Base-by-base conservation (phyloP, 1,284 basidiomycete genomes). In the Tilletiopsis washingtonensis region DNA sequence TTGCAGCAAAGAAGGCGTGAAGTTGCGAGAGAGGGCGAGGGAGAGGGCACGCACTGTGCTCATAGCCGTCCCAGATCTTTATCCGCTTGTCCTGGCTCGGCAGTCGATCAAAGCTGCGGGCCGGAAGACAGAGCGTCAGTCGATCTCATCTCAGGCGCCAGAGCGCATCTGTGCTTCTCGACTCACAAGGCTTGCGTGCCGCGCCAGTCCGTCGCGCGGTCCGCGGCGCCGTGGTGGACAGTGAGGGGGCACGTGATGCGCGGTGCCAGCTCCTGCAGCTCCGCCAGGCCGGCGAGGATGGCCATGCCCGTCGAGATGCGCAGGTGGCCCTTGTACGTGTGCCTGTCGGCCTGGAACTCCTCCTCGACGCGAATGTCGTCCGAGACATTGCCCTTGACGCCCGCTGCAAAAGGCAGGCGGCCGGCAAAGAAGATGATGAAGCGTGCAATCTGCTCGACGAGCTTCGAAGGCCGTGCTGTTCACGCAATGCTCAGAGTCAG, bases 11-110 rank as follows among this genome's bases (percentile, higher is more conserved):
- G 14, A 14, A 14, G 34, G n/a, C 14, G 34, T 36, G 14, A 36
- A 36, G 9, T 41, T 41, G 19, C 40, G n/a, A 21, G 17, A 15
- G 40, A 15, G 40, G 19, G 40, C 19, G 19, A 19, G 40, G 40
- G 43, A 6, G 15, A 29, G 11, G 2, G 9, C 21, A 59, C 58
- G 7, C 47, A 61, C 61, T 63, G 62, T 79, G 78, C 59, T 79
- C 78, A 47, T 78, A 78, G 0, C 77, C 78, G 6, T 74, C 72
- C 64, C 77, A 79, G 20, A 79, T 73, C 57, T 75, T 65, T 42
- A 77, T 58, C 53, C 69, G 64, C 61, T 78, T 78, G 51, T 77
- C 74, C 40, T 64, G 54, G 38, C 67, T 57, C 3, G 69, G 64
- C 4, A n/a, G n/a, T n/a, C n/a, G n/a, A n/a, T n/a, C n/a, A n/a